Evolutionary conservation across 2,329 filamentous ascomycete genomes (phyloP).

Genomic region (Colletotrichum liaoningense): DNA sequence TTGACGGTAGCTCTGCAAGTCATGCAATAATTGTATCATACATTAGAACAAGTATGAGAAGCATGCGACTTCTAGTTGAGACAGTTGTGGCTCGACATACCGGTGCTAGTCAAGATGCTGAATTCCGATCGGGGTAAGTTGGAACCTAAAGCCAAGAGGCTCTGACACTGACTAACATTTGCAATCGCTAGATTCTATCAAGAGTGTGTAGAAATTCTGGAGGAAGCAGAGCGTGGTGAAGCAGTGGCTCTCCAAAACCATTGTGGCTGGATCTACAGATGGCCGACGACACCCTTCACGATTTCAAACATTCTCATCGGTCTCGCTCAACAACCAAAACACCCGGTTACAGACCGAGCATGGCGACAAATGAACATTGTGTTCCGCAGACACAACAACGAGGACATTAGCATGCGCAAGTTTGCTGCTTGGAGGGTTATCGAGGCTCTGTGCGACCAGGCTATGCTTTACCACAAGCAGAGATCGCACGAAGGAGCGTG

Average conservation of each 20-base stretch:
- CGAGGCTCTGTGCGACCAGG: conserved; percentile 37
- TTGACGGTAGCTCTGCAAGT: neutral
- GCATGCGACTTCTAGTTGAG: conserved; percentile 16
- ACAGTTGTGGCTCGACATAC: neutral
- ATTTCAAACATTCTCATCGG: conserved; percentile 34
- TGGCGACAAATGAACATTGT: conserved; percentile 37
- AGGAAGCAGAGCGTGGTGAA: conserved; percentile 35
- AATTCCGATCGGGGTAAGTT: conserved; percentile 20
- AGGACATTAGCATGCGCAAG: conserved; percentile 33
- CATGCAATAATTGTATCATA: conserved; percentile 5
- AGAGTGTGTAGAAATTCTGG: conserved; percentile 34
- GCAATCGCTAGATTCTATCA: conserved; percentile 10
- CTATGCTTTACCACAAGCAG: conserved; percentile 36
- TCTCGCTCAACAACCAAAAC: conserved; percentile 32
- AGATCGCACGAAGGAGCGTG: conserved; percentile 35
- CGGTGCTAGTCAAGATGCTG: neutral
- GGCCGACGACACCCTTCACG: conserved; percentile 28
- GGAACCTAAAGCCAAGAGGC: neutral
- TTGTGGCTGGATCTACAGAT: conserved; percentile 37
- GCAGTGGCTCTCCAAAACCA: conserved; percentile 28
- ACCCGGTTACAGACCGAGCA: conserved; percentile 32
- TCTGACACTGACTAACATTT: neutral
- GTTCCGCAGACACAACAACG: conserved; percentile 36
- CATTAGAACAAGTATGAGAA: conserved; percentile 12
- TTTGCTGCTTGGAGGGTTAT: conserved; percentile 36